Evolutionary conservation across 2,329 filamentous ascomycete genomes (phyloP).

Genomic region (Monosporascus cannonballus): DNA sequence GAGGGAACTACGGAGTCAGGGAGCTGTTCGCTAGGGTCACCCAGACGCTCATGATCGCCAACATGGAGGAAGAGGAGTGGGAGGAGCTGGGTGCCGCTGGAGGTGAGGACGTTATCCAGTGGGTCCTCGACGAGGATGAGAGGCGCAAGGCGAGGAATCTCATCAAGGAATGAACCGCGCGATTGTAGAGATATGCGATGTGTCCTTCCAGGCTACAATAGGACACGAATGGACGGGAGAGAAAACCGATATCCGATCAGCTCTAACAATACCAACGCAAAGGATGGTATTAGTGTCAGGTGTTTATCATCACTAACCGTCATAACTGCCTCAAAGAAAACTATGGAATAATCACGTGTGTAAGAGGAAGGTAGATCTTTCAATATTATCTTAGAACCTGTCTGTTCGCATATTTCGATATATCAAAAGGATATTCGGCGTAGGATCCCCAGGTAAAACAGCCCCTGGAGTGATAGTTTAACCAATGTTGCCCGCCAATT

Average conservation of each 20-base stretch:
- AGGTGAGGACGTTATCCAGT: constrained; percentile 52
- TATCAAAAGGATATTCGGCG: too few relatives aligned
- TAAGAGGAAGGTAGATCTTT: too few relatives aligned
- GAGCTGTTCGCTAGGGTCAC: constrained; percentile 61
- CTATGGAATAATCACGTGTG: neutral
- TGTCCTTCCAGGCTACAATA: too few relatives aligned
- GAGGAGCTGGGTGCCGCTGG: constrained; percentile 50
- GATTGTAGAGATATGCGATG: constrained; percentile 1
- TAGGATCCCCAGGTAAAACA: too few relatives aligned
- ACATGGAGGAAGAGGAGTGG: constrained; percentile 81
- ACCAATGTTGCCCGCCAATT: too few relatives aligned
- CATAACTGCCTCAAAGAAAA: neutral
- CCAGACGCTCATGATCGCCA: constrained; percentile 68
- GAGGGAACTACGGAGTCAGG: constrained; percentile 59
- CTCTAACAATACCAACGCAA: neutral
- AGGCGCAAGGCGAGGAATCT: constrained; percentile 57
- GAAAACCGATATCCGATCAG: neutral
- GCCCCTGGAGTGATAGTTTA: too few relatives aligned
- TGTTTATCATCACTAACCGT: too few relatives aligned
- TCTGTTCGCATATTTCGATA: too few relatives aligned
- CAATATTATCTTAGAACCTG: too few relatives aligned
- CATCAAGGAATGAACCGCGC: constrained; percentile 29
- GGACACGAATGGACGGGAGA: neutral
- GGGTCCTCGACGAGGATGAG: constrained; percentile 57
- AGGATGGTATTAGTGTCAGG: neutral